These are phyloP conservation scores for Colletotrichum viniferum DNA, from an alignment of 2,329 filamentous ascomycete species.

Conservation along the genomic window DNA sequence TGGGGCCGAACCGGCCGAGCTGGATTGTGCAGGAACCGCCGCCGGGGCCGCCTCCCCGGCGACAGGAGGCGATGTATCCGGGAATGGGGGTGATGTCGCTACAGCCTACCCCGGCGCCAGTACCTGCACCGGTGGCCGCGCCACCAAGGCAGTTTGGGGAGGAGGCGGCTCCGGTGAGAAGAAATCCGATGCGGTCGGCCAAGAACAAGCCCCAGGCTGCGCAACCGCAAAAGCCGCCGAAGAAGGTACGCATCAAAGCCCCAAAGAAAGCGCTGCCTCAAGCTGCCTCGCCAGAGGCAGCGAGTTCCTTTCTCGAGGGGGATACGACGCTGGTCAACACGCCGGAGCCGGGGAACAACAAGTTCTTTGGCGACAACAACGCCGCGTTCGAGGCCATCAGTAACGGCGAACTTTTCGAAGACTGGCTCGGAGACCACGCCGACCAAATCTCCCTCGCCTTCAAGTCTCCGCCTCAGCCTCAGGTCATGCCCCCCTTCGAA, in stretches of 20 bases:
- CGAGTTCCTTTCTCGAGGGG: neutral
- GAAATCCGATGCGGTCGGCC: neutral
- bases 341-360: neutral
- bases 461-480: neutral
- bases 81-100: neutral
- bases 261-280: neutral
- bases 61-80: neutral
- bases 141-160: neutral
- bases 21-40: constrained; percentile 18
- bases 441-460: neutral
- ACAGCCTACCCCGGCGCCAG: neutral
- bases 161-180: neutral
- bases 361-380: neutral
- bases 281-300: neutral
- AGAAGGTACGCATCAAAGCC: neutral
- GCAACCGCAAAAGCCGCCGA: neutral
- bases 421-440: neutral
- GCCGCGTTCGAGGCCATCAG: neutral
- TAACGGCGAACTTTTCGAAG: neutral
- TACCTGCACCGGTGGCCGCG: neutral
- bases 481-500: neutral
- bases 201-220: neutral
- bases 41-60: neutral
- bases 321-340: neutral
- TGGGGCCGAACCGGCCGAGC: constrained; percentile 11